Evolutionary conservation across 1,139 yeast genomes (phyloP), one percentile per base, ranked within the genome.

Genomic region (Groenewaldozyma sp.): DNA sequence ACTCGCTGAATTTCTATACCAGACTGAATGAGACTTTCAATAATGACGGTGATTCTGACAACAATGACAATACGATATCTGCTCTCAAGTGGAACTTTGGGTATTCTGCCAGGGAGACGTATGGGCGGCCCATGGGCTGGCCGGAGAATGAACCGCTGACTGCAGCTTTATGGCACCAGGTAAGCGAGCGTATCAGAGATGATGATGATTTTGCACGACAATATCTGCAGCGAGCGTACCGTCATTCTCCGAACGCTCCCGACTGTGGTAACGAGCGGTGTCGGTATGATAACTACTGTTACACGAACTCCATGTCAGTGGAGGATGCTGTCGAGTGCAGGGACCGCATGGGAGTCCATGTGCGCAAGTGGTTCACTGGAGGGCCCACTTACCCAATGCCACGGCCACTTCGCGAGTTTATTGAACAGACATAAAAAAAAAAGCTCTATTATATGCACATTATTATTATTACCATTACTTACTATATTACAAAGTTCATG

Each of bases 1-100:
- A 80, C 51, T 67, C 79, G 3, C 67, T 59, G 61, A 78, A 77
- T 52, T 77, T 68, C 59, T 78, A 67, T 59, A 42, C 53, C 10
- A 39, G 37, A n/a, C 44, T 54, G 22, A 45, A 50, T 28, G 52
- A 49, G 19, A 73, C 74, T 51, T 76, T 70, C 58, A 28, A 37
- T 54, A 43, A 40, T 9, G 31, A 41, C 22, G 40, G 44, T 28
- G 31, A 13, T 6, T 9, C 16, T 27, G 16, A 13, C 31, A 6
- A 9, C n/a, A 14, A 27, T 13, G 16, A 9, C 6, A 13, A 27
- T 13, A 22, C 26, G 7, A 9, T 9, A 10, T 6, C 6, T 13
- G 42, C 45, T 16, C 46, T 54, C 1, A 40, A 44, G 28, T 59
- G 64, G 64, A 31, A 45, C 13, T 36, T 37, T 11, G 51, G 51